Base-by-base conservation (phyloP, 306 rosid species). In the Dicorynia guianensis region DNA sequence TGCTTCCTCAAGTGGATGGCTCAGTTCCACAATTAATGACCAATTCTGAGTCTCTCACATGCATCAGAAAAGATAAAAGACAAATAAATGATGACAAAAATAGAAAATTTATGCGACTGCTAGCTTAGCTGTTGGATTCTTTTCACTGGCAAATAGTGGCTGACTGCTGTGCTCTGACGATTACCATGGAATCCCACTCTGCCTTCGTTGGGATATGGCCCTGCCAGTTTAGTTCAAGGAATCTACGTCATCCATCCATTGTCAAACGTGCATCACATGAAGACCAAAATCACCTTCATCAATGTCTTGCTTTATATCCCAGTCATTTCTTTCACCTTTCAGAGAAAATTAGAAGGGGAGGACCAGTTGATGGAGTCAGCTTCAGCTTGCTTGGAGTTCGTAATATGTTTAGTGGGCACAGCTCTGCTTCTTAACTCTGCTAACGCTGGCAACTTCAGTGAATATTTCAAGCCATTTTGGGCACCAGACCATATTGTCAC, bases 391-490 rank as follows among this genome's bases (percentile, higher is more conserved):
- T 33, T 33, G 43, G 10, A 13, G 43, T 33, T 59, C 1, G 13
- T 30, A 33, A 5, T 6, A 59, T 11, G 8, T 59, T 35, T 11
- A 7, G 19, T 59, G 10, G 12, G 43, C 35, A 58, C 17, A 2
- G 10, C 11, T 38, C 4, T 72, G 68, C 35, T 43, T 4, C 46
- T 58, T 7, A 42, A 13, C 20, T 20, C 14, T 0, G 57, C 43
- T 15, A 19, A 43, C n/a, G 39, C 43, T 33, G 39, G 55, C 14
- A 58, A 72, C 35, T 72, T 57, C 25, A 52, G 33, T 33, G 77
- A 72, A 20, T 11, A 58, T 1, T 72, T 72, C n/a, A 42, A 58
- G 17, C 15, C 67, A 43, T 56, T 39, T 58, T 72, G 77, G 77
- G 67, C 68, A 14, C 57, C 77, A 7, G 44, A 58, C 12, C 77